Percentiles rank a stretch among this genome's conserved stretches.
phyloP scores from a whole-genome alignment of 768 basidiomycete genomes.

The Lyophyllum semitale region DNA sequence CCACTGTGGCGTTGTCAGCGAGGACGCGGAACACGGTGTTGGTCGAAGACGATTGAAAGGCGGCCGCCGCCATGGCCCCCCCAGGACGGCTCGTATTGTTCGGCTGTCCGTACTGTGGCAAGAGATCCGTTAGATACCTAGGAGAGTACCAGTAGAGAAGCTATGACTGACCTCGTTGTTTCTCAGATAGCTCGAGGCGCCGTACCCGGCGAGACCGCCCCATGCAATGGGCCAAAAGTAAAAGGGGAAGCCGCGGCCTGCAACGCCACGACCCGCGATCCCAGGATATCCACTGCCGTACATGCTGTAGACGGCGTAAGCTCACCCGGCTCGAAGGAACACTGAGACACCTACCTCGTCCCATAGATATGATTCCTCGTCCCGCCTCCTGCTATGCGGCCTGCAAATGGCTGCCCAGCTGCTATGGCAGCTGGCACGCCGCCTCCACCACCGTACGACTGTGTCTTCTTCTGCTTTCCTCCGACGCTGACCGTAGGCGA shows the following conservation, averaged over 20 bases:
- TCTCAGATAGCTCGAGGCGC: slow-evolving; percentile 20
- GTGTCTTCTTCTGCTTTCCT: slow-evolving; percentile 14
- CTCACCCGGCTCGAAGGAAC: not conserved
- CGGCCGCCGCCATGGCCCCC: slow-evolving; percentile 38
- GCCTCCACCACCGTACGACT: slow-evolving; percentile 21
- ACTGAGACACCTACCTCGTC: slow-evolving; percentile 30
- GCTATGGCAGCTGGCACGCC: slow-evolving; percentile 32
- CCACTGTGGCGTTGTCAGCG: slow-evolving; percentile 47
- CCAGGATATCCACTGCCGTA: slow-evolving; percentile 64
- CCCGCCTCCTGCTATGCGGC: slow-evolving; percentile 47
- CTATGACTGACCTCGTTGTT: slow-evolving; percentile 38
- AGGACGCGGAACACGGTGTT: slow-evolving; percentile 43
- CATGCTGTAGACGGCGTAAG: slow-evolving; percentile 27
- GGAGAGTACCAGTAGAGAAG: not conserved
- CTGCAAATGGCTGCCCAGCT: slow-evolving; percentile 37
- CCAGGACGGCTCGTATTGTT: slow-evolving; percentile 48
- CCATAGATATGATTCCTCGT: slow-evolving; percentile 42
- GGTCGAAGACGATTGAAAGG: slow-evolving; percentile 42
- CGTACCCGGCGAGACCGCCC: slow-evolving; percentile 29
- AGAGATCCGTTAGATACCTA: not conserved
- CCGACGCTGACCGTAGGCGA: slow-evolving; percentile 12
- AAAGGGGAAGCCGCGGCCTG: slow-evolving; percentile 51
- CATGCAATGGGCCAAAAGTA: slow-evolving; percentile 60
- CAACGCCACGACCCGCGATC: slow-evolving; percentile 37
- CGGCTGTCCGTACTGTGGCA: slow-evolving; percentile 44